phyloP scores from a whole-genome alignment of 139 green algal species.

The Picochlorum sp. region DNA sequence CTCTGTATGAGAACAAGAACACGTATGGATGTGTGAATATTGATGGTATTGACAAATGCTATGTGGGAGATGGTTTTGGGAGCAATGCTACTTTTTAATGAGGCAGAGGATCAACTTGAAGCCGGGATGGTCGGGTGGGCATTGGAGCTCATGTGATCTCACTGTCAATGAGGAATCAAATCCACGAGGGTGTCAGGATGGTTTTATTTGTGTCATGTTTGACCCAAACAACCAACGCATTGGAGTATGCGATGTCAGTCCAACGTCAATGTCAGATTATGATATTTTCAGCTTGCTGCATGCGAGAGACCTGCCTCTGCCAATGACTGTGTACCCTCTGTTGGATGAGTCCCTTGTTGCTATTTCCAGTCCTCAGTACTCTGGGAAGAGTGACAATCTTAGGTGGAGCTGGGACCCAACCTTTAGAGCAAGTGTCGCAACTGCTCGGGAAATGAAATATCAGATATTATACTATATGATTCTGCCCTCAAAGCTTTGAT shows the following conservation, averaged over 20 bases:
- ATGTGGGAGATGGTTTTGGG: not conserved
- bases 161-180: not conserved
- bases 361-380: constrained; percentile 12
- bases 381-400: not conserved
- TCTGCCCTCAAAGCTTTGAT: too few relatives aligned
- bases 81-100: not conserved
- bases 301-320: not conserved
- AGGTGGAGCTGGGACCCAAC: too few relatives aligned
- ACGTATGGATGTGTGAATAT: not conserved
- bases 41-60: not conserved
- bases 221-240: not conserved
- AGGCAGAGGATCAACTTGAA: not conserved
- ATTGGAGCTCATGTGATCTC: not conserved
- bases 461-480: too few relatives aligned
- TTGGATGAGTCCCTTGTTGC: constrained; percentile 2
- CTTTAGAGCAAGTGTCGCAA: too few relatives aligned
- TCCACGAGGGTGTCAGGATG: not conserved
- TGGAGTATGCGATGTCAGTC: constrained; percentile 1
- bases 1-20: not conserved
- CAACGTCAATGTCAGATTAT: too few relatives aligned
- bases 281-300: too few relatives aligned
- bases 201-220: not conserved
- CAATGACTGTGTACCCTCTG: constrained; percentile 23
- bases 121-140: not conserved
- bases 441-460: too few relatives aligned